Evolutionary conservation across 495 filamentous ascomycete species (phyloP), one percentile per base, ranked within the genome.

Genomic region (Daldinia bambusicola): DNA sequence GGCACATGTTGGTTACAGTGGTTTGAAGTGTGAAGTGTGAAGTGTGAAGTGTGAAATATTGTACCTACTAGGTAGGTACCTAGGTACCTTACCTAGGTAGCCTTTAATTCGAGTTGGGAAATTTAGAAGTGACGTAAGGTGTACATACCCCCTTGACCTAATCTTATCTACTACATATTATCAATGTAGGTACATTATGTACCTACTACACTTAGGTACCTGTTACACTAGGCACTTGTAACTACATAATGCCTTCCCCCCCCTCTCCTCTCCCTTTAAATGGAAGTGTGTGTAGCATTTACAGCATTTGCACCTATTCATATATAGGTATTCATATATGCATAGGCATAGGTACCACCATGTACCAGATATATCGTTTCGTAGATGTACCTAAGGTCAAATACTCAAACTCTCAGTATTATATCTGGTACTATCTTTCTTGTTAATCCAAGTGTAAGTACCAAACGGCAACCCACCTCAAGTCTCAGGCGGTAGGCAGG

Each of bases 41-140:
- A 7, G 7, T 34, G 32, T n/a, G n/a, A 26, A 26, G 26, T 26
- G 3, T 26, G 1, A 26, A 26, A 26, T 26, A 26, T 26, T 26
- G 26, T 26, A 26, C 1, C 3, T 26, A 3, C 26, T 26, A 26
- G 26, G 26, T 26, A n/a, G n/a, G n/a, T n/a, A n/a, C n/a, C n/a
- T n/a, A n/a, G n/a, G n/a, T n/a, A n/a, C n/a, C n/a, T n/a, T n/a
- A 26, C 26, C 26, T 26, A 26, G 1, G 26, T 26, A 26, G 1
- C 26, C 3, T 1, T 26, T 26, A 26, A 26, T 26, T 26, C 50
- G 14, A 13, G 32, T 34, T 58, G 22, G 18, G 38, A 43, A 58
- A 38, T 18, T 41, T 48, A 48, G 43, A 22, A 48, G 43, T 48
- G 43, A 48, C 43, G 43, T 48, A 48, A 48, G 43, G 16, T 2